Base-by-base conservation (phyloP, 2,329 filamentous ascomycete species). In the Aspergillus sp. region DNA sequence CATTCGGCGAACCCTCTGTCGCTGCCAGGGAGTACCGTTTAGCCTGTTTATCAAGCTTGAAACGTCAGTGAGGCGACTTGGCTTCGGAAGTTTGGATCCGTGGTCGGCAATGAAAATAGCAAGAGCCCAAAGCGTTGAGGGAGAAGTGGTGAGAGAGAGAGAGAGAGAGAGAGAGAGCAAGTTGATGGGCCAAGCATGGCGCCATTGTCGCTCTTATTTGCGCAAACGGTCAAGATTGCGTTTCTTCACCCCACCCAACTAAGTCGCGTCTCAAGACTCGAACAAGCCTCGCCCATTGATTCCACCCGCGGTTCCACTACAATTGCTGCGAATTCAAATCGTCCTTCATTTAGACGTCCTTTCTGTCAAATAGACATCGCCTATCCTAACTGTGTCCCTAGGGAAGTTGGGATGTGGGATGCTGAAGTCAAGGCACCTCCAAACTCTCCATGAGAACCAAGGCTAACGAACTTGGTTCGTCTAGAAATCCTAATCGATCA, bases 141-240 rank as follows among this genome's bases (percentile, higher is more conserved):
- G 12, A 40, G 39, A 52, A 45, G n/a, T 46, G 15, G 47, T 41
- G 4, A 8, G 40, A 17, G 52, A 43, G 39, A 7, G 21, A 21
- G 27, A 50, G 19, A 52, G 43, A 39, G 19, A 19, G 52, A 23
- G 46, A 46, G 21, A 35, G 37, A 25, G 40, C 12, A 46, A 46
- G 56, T 21, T 41, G 41, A 51, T 55, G 58, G 56, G 60, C 58
- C 54, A 62, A 57, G 57, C 51, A 71, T 71, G 62, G 62, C 68
- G 68, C 68, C 64, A 64, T 69, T 63, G 57, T 41, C 37, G 23
- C 27, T 47, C 31, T 46, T 23, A 44, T 58, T 52, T 54, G 41
- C 43, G 44, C 52, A 39, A 53, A 17, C 27, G 9, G 19, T 35
- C 41, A 25, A 52, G 14, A 11, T 9, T 35, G 33, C 46, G 43